Conservation (phyloP, 371 early-diverging fungal species). For the Mucor lusitanicus region DNA sequence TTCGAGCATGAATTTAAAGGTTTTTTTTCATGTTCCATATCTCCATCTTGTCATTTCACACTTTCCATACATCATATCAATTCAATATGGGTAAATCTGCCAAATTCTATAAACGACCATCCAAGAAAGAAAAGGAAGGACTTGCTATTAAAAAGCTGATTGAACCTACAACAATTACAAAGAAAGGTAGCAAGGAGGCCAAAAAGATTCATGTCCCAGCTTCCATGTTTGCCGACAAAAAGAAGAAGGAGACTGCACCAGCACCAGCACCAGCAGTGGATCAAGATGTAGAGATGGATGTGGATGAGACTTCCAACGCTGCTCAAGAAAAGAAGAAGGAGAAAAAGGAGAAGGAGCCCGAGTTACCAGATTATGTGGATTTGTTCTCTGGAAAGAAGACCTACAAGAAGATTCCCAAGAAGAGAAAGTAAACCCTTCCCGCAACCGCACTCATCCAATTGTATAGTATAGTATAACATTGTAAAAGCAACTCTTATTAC, state of each 20-base stretch:
- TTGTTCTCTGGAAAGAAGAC: conserved; percentile 50
- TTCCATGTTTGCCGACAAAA: conserved; percentile 5
- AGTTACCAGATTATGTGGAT: conserved; percentile 50
- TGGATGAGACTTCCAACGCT: neutral
- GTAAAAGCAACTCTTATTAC: neutral
- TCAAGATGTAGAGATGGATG: conserved; percentile 22
- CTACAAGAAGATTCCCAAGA: conserved; percentile 38
- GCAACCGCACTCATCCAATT: neutral
- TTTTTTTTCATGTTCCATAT: neutral
- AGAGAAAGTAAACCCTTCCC: conserved; percentile 27
- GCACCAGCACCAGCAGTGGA: neutral
- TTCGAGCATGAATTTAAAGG: conserved; percentile 1
- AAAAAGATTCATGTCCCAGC: conserved; percentile 21
- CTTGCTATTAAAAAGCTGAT: conserved; percentile 36
- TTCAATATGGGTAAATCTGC: conserved; percentile 59
- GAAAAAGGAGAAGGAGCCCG: conserved; percentile 16
- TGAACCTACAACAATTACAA: conserved; percentile 23
- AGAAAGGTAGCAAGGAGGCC: conserved; percentile 17
- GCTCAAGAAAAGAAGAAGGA: conserved; percentile 11
- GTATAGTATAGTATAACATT: neutral
- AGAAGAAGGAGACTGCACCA: neutral
- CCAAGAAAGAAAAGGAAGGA: conserved; percentile 60
- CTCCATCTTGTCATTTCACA: neutral
- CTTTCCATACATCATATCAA: neutral
- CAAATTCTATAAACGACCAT: conserved; percentile 63